Base-by-base conservation (phyloP, 2,329 filamentous ascomycete species). In the Aureobasidium sp. region DNA sequence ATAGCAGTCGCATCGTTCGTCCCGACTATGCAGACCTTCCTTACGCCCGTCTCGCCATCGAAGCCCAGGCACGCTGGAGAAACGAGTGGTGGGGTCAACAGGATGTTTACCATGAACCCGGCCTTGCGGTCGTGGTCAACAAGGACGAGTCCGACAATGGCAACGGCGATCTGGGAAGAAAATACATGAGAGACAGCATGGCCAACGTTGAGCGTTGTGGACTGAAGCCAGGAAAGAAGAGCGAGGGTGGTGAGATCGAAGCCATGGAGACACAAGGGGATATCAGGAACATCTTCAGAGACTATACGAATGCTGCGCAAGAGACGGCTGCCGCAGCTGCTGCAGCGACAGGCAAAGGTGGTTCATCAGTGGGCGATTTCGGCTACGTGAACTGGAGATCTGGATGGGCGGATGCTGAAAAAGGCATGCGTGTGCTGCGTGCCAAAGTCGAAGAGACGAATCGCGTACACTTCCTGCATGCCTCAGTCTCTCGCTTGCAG, bases 321-420 rank as follows among this genome's bases (percentile, higher is more conserved):
- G 27, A 44, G 22, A 51, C 44, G 9, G 45, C 34, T 6, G 9
- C 22, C 31, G 41, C 49, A 0, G 41, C 48, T 14, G 41, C 48
- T 5, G 42, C 37, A 9, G 49, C 41, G 20, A 53, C 48, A 7
- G 27, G 37, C 7, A 73, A 76, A 31, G 75, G 77, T 17, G 74
- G 74, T 11, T 45, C 36, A 2, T 36, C 52, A 29, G 20, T 27
- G 17, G 59, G 56, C 9, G 62, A 62, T 20, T 66, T 66, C 29
- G 90, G 87, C 25, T 95, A 92, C 73, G 75, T 89, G 60, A 95
- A 96, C 72, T 80, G 81, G 59, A 79, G 81, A 31, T 88, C 86
- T 42, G 91, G 91, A 6, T 96, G 91, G 91, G 90, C 88, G 2
- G 83, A 96, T 71, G 90, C 90, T 0, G 87, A 86, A 65, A 82